A percentile compares a stretch with the other conserved stretches of the same genome.
Conservation (phyloP, 2,329 filamentous ascomycete genomes). For the Alternaria sp. region DNA sequence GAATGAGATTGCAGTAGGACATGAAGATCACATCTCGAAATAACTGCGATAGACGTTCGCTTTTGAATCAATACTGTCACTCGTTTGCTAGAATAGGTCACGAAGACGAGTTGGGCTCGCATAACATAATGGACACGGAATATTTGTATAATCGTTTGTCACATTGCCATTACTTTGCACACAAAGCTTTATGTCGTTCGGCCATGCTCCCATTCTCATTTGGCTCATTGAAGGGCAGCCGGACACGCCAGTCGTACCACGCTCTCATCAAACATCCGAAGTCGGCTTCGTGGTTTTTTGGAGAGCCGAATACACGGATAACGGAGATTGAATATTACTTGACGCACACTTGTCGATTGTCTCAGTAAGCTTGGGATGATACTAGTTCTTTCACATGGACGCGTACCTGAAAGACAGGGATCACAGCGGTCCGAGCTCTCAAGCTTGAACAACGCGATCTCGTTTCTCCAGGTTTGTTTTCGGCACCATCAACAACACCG, state of each 20-base stretch:
- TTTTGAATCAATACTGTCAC: background rate
- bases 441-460: slow-evolving; percentile 37
- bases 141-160: slow-evolving; percentile 18
- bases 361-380: background rate
- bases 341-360: background rate
- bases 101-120: background rate
- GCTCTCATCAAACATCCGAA: background rate
- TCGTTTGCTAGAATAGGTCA: slow-evolving; percentile 11
- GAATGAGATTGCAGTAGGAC: background rate
- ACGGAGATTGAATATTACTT: background rate
- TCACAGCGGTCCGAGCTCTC: slow-evolving; percentile 20
- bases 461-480: slow-evolving; percentile 34
- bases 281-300: background rate
- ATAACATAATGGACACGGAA: background rate
- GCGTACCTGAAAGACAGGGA: slow-evolving; percentile 25
- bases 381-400: slow-evolving; percentile 9
- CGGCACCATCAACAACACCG: slow-evolving; percentile 42
- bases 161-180: background rate
- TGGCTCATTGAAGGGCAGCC: background rate
- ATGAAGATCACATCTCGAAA: background rate
- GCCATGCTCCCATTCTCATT: background rate
- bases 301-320: background rate
- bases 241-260: background rate
- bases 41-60: background rate
- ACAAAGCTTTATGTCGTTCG: background rate